Conservation (phyloP, 2,329 filamentous ascomycete species). For the Xylariales sp. region DNA sequence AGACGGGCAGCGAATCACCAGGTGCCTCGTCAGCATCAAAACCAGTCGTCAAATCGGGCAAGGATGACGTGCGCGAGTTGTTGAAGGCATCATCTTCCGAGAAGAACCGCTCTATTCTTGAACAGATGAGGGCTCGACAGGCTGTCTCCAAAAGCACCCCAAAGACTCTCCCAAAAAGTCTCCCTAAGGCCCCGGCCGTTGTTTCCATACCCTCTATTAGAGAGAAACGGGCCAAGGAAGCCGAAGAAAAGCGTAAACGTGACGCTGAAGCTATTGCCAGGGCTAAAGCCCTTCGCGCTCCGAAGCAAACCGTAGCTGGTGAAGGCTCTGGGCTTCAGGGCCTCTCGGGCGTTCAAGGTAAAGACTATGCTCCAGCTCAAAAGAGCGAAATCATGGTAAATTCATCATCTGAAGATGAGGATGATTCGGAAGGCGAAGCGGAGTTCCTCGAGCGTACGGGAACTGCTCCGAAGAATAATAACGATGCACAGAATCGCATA, state of each 20-base stretch:
- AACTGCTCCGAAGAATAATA: slow-evolving; percentile 60
- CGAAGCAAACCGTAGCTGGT: slow-evolving; percentile 68
- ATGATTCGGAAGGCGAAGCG: slow-evolving; percentile 71
- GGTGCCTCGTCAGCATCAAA: slow-evolving; percentile 39
- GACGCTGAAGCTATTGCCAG: slow-evolving; percentile 78
- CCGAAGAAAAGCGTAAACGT: slow-evolving; percentile 77
- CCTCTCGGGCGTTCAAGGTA: slow-evolving; percentile 76
- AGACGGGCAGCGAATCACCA: slow-evolving; percentile 56
- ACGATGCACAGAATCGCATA: slow-evolving; percentile 60
- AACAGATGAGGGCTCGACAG: slow-evolving; percentile 57
- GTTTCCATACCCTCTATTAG: slow-evolving; percentile 69
- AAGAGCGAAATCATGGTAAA: slow-evolving; percentile 93
- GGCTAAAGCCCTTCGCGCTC: slow-evolving; percentile 70
- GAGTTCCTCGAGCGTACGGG: slow-evolving; percentile 61
- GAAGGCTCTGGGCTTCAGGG: slow-evolving; percentile 83
- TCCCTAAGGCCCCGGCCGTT: slow-evolving; percentile 52
- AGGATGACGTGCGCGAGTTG: slow-evolving; percentile 61
- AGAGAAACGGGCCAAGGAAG: slow-evolving; percentile 78
- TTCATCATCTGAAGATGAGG: slow-evolving; percentile 79
- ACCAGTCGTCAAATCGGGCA: slow-evolving; percentile 52
- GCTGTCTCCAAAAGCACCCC: slow-evolving; percentile 37
- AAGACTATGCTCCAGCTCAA: slow-evolving; percentile 75
- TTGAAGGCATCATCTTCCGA: slow-evolving; percentile 59
- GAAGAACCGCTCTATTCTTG: slow-evolving; percentile 58
- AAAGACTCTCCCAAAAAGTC: slow-evolving; percentile 43